phyloP scores from a whole-genome alignment of 2,329 filamentous ascomycete genomes.

The Purpureocillium takamizusanense region DNA sequence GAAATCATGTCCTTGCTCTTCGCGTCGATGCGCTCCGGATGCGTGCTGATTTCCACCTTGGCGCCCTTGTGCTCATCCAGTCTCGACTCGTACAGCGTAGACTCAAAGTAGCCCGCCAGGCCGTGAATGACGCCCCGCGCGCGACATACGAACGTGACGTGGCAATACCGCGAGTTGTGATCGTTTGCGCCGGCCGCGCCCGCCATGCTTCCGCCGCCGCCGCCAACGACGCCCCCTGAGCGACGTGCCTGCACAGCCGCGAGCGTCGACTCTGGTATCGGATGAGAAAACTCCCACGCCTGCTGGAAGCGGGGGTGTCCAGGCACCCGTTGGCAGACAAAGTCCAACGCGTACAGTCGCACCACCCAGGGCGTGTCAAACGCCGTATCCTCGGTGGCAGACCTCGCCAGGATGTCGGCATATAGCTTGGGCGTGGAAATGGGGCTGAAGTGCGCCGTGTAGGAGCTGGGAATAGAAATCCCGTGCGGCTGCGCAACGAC shows the following conservation, averaged over 20 bases:
- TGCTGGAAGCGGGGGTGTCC: conserved; percentile 57
- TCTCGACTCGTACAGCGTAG: conserved; percentile 69
- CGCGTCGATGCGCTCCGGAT: conserved; percentile 80
- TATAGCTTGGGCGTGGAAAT: conserved; percentile 81
- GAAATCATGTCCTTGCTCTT: conserved; percentile 99
- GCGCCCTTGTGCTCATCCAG: conserved; percentile 23
- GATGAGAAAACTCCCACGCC: conserved; percentile 75
- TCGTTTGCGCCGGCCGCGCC: conserved; percentile 78
- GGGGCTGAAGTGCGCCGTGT: conserved; percentile 89
- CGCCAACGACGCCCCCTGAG: conserved; percentile 55
- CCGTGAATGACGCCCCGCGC: conserved; percentile 82
- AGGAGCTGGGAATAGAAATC: conserved; percentile 87
- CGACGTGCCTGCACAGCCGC: conserved; percentile 45
- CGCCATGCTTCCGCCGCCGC: conserved; percentile 63
- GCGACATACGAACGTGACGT: conserved; percentile 67
- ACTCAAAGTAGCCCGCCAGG: conserved; percentile 90
- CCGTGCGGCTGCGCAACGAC: conserved; percentile 71
- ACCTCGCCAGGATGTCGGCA: conserved; percentile 64
- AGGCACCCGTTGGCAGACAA: conserved; percentile 59
- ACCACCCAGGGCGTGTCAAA: conserved; percentile 94
- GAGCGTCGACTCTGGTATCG: conserved; percentile 52
- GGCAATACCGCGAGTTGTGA: conserved; percentile 78
- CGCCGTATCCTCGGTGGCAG: conserved; percentile 54
- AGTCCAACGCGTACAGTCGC: conserved; percentile 83
- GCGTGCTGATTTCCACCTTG: conserved; percentile 80